Conservation (phyloP, 1,139 yeast genomes). For the Yamadazyma epiphylla region DNA sequence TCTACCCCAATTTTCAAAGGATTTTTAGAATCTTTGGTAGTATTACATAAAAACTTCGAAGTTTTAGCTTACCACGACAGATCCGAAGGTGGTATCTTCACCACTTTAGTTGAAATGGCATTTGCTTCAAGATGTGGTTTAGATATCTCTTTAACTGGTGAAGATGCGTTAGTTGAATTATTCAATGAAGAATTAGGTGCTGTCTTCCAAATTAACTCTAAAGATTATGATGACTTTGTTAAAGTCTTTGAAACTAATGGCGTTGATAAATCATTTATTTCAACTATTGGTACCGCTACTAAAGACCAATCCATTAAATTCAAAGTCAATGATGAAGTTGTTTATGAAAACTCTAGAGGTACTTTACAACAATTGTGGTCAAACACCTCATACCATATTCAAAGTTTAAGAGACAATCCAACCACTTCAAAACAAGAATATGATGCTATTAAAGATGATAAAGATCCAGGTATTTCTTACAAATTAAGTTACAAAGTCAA, state of each 20-base stretch:
- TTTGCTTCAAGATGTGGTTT: constrained; percentile 90
- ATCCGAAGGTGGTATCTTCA: constrained; percentile 94
- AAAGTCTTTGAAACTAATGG: constrained; percentile 54
- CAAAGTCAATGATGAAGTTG: constrained; percentile 39
- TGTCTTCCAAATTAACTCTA: constrained; percentile 76
- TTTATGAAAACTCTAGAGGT: constrained; percentile 59
- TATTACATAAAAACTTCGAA: constrained; percentile 61
- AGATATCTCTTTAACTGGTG: constrained; percentile 38
- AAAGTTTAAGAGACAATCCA: constrained; percentile 93
- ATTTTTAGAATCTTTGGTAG: constrained; percentile 65
- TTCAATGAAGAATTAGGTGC: constrained; percentile 96
- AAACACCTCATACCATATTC: constrained; percentile 85
- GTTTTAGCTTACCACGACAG: constrained; percentile 94
- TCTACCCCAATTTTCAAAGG: constrained; percentile 59
- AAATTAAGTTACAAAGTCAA: constrained; percentile 60
- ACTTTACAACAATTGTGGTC: constrained; percentile 83
- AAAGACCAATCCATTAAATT: constrained; percentile 51
- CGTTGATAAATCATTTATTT: constrained; percentile 49
- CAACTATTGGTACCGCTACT: constrained; percentile 64
- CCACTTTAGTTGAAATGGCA: constrained; percentile 90
- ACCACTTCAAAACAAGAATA: constrained; percentile 84
- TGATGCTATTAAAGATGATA: constrained; percentile 66
- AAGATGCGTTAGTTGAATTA: constrained; percentile 48
- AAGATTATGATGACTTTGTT: constrained; percentile 53
- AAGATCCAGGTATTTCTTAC: constrained; percentile 87